Percentiles rank a stretch among this genome's conserved stretches.
These are phyloP conservation scores for Nothomitra cinnamomea DNA, from an alignment of 2,329 filamentous ascomycete genomes.

Conservation along the genomic window DNA sequence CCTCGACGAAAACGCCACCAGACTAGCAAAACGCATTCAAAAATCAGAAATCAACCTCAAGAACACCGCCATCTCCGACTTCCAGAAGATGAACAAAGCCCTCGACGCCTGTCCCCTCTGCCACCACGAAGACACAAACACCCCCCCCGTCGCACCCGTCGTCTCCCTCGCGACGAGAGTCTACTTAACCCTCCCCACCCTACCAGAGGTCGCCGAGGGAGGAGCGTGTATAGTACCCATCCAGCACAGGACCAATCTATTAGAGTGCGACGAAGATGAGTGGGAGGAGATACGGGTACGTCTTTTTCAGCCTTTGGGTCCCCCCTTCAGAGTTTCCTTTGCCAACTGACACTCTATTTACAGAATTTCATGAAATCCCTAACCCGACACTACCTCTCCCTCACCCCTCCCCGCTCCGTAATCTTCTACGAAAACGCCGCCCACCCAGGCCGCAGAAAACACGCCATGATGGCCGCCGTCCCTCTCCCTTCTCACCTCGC, in stretches of 20 bases:
- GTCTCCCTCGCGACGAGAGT: conserved; percentile 73
- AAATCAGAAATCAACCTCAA: conserved; percentile 79
- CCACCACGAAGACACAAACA: conserved; percentile 68
- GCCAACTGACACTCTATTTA: neutral
- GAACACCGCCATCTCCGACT: conserved; percentile 72
- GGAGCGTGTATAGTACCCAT: conserved; percentile 81
- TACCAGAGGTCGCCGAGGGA: conserved; percentile 70
- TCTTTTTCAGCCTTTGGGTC: too few species aligned
- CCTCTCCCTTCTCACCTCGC: conserved; percentile 85
- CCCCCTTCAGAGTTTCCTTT: too few species aligned
- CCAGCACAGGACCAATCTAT: conserved; percentile 69
- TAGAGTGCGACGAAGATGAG: conserved; percentile 98
- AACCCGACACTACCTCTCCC: conserved; percentile 86
- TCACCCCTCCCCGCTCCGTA: conserved; percentile 79
- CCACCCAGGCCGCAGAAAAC: conserved; percentile 55
- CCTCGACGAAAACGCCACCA: conserved; percentile 89
- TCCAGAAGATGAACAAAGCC: conserved; percentile 74
- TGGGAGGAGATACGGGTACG: conserved; percentile 79
- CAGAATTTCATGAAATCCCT: conserved; percentile 93
- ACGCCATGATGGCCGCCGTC: conserved; percentile 73
- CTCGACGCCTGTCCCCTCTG: conserved; percentile 82
- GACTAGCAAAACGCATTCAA: conserved; percentile 72
- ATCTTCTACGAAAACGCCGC: conserved; percentile 97
- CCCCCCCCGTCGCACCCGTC: conserved; percentile 67
- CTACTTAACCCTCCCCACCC: conserved; percentile 75